phyloP scores from a whole-genome alignment of 2,329 filamentous ascomycete genomes.

The Bimuria novae-zelandiae region DNA sequence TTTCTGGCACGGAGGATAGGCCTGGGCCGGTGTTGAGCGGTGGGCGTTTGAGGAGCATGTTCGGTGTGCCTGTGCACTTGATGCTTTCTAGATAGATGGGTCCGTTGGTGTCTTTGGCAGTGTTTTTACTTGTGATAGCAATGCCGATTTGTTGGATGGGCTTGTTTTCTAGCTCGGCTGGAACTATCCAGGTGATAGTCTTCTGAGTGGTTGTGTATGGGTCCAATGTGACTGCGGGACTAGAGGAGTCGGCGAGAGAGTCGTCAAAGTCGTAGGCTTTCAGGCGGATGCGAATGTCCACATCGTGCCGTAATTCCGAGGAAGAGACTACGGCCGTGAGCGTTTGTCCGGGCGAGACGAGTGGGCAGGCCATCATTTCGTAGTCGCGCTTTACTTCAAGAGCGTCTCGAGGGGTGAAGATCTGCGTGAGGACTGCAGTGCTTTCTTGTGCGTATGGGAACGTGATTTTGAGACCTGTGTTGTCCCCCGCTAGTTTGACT shows the following conservation, averaged over 20 bases:
- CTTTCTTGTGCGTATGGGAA: constrained; percentile 4
- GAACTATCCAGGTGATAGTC: constrained; percentile 6
- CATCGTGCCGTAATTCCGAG: background rate
- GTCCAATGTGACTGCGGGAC: background rate
- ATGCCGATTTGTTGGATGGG: constrained; percentile 9
- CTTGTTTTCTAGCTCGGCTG: constrained; percentile 5
- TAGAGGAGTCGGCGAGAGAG: too few species aligned
- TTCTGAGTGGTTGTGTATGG: background rate
- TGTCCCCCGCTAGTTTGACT: constrained; percentile 13
- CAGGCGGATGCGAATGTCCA: background rate
- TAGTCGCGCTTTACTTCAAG: constrained; percentile 22
- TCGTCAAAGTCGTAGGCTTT: constrained; percentile 13
- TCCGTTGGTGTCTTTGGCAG: background rate
- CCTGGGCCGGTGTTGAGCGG: background rate
- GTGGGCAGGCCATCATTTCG: constrained; percentile 9
- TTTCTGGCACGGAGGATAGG: background rate
- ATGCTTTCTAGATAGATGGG: constrained; percentile 4
- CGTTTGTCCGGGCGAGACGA: constrained; percentile 8
- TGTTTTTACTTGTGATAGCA: background rate
- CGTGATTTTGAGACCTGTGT: constrained; percentile 7
- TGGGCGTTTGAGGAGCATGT: background rate
- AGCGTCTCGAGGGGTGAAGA: constrained; percentile 11
- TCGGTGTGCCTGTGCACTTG: background rate
- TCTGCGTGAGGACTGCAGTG: constrained; percentile 5
- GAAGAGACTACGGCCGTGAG: constrained; percentile 1